Base-by-base conservation (phyloP, 768 basidiomycete genomes). In the Melanogaster broomeanus region DNA sequence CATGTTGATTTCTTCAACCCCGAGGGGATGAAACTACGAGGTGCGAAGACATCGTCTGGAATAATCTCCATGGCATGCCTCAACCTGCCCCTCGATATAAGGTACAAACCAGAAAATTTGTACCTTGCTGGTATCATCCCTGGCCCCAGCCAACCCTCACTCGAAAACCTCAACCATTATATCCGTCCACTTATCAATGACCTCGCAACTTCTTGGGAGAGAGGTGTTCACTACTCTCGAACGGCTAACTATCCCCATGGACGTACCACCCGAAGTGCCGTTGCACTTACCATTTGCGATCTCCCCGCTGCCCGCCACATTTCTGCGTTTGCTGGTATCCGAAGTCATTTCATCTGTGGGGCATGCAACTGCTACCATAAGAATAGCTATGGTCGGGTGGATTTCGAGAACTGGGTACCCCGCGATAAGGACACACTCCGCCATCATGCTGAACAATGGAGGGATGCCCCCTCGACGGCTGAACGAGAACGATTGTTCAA, bases 1-100 rank as follows among this genome's bases (percentile, higher is more conserved):
- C 52, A 60, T 21, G 43, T 71, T 11, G 70, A 77, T 49, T 71
- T 61, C 40, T 74, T 74, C 62, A 74, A 75, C 45, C 67, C 69
- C 0, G 51, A 58, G 12, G 58, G 58, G 0, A 72, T 68, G 55
- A 63, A 53, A 13, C 10, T 46, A 2, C 49, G 57, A 1, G 68
- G 70, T 3, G 68, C 68, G 22, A 55, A 49, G 8, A 47, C 56
- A 0, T 74, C 69, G 0, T 51, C 43, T 1, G 45, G 58, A 3
- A 55, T 60, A 2, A 57, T 61, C 3, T 61, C 53, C 0, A 52
- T 51, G 39, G 48, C 57, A 1, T 62, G 54, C 15, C 31, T 61
- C 1, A 76, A 76, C 42, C 63, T 78, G 0, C 74, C 74, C 0
- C 61, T 60, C 0, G 54, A 70, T 21, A 47, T 70, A 2, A 56